Conservation (phyloP, 2,329 filamentous ascomycete species). For the Falciphora oryzae region DNA sequence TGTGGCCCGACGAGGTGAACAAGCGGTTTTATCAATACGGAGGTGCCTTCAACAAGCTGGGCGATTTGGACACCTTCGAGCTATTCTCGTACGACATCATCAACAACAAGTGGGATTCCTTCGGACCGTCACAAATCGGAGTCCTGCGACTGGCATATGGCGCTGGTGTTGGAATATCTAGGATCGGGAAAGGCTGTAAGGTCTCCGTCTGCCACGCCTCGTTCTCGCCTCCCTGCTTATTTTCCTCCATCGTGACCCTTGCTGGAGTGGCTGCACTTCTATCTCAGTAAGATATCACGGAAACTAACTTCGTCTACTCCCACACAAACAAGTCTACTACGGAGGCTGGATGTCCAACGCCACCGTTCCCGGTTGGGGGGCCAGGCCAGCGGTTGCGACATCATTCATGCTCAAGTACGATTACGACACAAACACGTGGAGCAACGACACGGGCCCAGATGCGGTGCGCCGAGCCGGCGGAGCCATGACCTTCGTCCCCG, state of each 20-base stretch:
- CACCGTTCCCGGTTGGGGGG: constrained; percentile 44
- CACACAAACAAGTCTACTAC: constrained; percentile 37
- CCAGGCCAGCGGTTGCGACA: constrained; percentile 39
- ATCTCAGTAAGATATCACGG: no score
- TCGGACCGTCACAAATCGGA: constrained; percentile 29
- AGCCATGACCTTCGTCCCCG: constrained; percentile 53
- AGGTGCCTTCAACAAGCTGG: constrained; percentile 43
- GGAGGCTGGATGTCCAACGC: constrained; percentile 56
- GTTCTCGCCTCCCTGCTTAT: neutral
- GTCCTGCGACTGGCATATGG: constrained; percentile 49
- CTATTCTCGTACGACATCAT: constrained; percentile 55
- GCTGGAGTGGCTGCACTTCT: no score
- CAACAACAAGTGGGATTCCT: constrained; percentile 48
- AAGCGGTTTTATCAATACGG: constrained; percentile 59
- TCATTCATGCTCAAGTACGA: constrained; percentile 50
- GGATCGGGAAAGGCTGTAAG: constrained; percentile 44
- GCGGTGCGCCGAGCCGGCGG: constrained; percentile 51
- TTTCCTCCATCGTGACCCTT: no score
- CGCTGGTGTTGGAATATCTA: constrained; percentile 48
- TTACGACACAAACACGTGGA: constrained; percentile 45
- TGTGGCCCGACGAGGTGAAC: constrained; percentile 58
- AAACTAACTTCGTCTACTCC: neutral
- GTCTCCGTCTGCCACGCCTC: neutral
- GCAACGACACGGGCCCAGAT: constrained; percentile 50
- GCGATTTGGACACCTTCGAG: constrained; percentile 31